Percentiles rank a stretch among this genome's conserved stretches.
These are phyloP conservation scores for Leptographium radiaticola DNA, from an alignment of 2,329 filamentous ascomycete genomes.

Conservation along the genomic window DNA sequence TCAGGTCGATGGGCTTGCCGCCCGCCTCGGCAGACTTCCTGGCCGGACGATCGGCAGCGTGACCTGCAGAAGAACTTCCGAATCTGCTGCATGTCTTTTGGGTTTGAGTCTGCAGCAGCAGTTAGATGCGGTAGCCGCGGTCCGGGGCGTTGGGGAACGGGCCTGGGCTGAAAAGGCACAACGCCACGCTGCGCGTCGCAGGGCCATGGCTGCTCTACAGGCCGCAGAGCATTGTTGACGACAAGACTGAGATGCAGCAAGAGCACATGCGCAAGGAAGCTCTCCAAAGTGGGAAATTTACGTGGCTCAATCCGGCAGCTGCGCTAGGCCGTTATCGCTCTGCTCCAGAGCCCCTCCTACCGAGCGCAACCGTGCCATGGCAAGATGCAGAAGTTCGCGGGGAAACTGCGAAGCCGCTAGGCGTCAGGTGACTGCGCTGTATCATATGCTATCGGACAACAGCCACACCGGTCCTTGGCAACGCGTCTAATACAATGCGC, in stretches of 20 bases:
- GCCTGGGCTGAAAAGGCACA: conserved; percentile 25
- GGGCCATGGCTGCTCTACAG: conserved; percentile 23
- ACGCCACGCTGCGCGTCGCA: conserved; percentile 25
- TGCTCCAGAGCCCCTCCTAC: not conserved
- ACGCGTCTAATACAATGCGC: too few relatives aligned
- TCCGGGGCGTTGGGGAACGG: conserved; percentile 7
- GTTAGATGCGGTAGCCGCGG: not conserved
- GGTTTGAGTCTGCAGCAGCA: conserved; percentile 2
- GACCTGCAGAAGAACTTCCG: conserved; percentile 3
- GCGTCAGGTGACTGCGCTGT: too few relatives aligned
- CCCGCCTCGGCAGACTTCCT: not conserved
- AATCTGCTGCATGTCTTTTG: conserved; percentile 6
- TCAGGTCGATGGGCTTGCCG: conserved; percentile 8
- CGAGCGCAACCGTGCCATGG: too few relatives aligned
- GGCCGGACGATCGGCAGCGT: not conserved
- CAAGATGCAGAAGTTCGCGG: not conserved
- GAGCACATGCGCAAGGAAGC: too few relatives aligned
- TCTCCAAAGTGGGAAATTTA: too few relatives aligned
- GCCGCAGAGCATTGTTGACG: not conserved
- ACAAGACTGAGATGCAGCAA: too few relatives aligned
- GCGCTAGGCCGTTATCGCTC: not conserved
- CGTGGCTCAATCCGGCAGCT: not conserved
- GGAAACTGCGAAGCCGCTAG: not conserved
- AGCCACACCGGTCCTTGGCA: not conserved
- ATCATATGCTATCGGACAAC: not conserved